A percentile compares a stretch with the other conserved stretches of the same genome.
phyloP scores from a whole-genome alignment of 805 yeast genomes.

The Starmerella floris region DNA sequence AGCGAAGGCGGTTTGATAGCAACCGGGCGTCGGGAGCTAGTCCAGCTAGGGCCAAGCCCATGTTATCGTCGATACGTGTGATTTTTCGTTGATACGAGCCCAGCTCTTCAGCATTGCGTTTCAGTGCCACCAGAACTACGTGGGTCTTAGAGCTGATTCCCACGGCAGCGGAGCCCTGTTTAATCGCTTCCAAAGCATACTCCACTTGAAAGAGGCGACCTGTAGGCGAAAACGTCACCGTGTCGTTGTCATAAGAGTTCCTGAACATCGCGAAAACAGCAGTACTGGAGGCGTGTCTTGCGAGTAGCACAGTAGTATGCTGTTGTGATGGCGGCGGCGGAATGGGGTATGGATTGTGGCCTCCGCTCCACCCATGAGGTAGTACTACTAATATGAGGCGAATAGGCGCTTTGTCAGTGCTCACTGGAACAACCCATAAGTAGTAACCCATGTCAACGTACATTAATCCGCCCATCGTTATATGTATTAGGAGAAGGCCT shows the following conservation, averaged over 20 bases:
- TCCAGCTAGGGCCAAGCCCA: slow-evolving; percentile 94
- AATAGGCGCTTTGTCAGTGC: too few relatives aligned
- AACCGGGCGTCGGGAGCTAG: slow-evolving; percentile 97
- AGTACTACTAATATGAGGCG: too few relatives aligned
- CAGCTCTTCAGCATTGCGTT: slow-evolving; percentile 92
- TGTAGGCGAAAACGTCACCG: slow-evolving; percentile 93
- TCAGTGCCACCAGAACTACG: slow-evolving; percentile 85
- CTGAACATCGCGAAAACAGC: too few relatives aligned
- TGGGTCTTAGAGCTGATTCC: slow-evolving; percentile 77
- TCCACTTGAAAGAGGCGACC: slow-evolving; percentile 83
- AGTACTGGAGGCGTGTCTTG: neutral
- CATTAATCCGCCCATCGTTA: too few relatives aligned
- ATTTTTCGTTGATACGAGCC: slow-evolving; percentile 94
- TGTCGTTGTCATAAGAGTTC: slow-evolving; percentile 96
- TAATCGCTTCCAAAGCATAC: slow-evolving; percentile 87
- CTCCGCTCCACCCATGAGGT: too few relatives aligned
- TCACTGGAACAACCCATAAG: too few relatives aligned
- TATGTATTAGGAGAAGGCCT: too few relatives aligned
- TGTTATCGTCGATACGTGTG: slow-evolving; percentile 78
- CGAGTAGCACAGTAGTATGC: too few relatives aligned
- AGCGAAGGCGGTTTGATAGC: slow-evolving; percentile 73
- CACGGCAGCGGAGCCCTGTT: slow-evolving; percentile 95
- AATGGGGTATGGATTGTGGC: too few relatives aligned
- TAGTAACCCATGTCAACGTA: too few relatives aligned
- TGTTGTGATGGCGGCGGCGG: too few relatives aligned